These are phyloP conservation scores for Pelargonium nanum DNA, from an alignment of 345 rosid genomes.

Conservation along the genomic window DNA sequence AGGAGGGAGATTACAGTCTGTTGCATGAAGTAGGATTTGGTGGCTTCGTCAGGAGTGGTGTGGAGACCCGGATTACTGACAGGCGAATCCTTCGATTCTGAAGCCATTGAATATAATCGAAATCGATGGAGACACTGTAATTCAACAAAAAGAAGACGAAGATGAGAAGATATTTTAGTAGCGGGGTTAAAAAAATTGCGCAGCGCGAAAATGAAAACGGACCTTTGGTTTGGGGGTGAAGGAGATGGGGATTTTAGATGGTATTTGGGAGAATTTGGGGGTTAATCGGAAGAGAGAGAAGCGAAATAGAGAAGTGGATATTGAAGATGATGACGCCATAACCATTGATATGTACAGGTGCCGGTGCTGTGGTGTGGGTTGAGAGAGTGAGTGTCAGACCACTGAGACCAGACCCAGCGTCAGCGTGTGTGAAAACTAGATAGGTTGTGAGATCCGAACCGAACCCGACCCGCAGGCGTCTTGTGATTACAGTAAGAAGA, in stretches of 20 bases:
- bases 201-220: background rate
- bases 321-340: conserved; percentile 8
- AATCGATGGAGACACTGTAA: conserved; percentile 31
- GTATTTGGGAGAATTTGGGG: background rate
- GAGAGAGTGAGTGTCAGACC: background rate
- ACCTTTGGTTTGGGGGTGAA: conserved; percentile 8
- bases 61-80: conserved; percentile 76
- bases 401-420: too few species aligned
- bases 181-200: background rate
- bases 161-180: background rate
- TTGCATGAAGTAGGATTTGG: conserved; percentile 77
- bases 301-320: conserved; percentile 2
- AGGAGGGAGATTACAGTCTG: conserved; percentile 50
- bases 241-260: background rate
- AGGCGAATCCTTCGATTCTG: conserved; percentile 57
- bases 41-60: conserved; percentile 52
- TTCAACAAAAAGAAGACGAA: conserved; percentile 6
- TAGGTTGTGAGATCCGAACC: too few species aligned
- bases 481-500: too few species aligned
- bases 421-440: too few species aligned
- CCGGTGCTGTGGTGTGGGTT: too few species aligned
- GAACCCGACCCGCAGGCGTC: too few species aligned
- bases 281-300: background rate
- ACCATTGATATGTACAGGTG: background rate
- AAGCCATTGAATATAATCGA: conserved; percentile 61